Percentiles rank a stretch among this genome's conserved stretches.
phyloP scores from a whole-genome alignment of 805 yeast species.

The Scheffersomyces coipomensis region DNA sequence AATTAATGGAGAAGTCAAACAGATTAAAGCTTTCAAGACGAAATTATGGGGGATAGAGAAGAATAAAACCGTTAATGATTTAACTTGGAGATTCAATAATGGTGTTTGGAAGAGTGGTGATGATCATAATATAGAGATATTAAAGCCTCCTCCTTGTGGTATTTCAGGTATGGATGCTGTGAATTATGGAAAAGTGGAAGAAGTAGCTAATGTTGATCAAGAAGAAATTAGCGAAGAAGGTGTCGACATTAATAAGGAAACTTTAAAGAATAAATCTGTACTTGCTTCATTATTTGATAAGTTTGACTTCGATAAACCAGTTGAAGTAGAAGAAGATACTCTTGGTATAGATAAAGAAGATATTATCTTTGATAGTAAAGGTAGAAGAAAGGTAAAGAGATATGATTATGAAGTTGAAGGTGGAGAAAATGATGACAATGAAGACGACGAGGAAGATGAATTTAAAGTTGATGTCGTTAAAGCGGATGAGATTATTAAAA shows the following conservation, averaged over 20 bases:
- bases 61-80: constrained; percentile 56
- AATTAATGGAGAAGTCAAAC: constrained; percentile 55
- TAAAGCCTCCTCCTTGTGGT: constrained; percentile 17
- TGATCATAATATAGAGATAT: constrained; percentile 68
- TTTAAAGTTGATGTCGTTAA: constrained; percentile 11
- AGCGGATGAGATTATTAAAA: constrained; percentile 18
- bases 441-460: constrained; percentile 21
- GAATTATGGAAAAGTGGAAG: constrained; percentile 18
- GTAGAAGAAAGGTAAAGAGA: constrained; percentile 28
- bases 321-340: constrained; percentile 34
- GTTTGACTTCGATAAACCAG: constrained; percentile 36
- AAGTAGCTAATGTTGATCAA: constrained; percentile 16
- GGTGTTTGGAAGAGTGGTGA: constrained; percentile 80
- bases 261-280: constrained; percentile 24
- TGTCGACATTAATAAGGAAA: constrained; percentile 17
- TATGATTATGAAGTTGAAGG: constrained; percentile 37
- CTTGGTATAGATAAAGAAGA: constrained; percentile 30
- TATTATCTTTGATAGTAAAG: constrained; percentile 36
- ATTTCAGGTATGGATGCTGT: constrained; percentile 22
- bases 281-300: constrained; percentile 32
- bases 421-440: constrained; percentile 13
- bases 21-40: constrained; percentile 61
- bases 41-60: constrained; percentile 92
- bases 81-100: constrained; percentile 60
- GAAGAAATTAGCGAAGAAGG: constrained; percentile 12